Evolutionary conservation across 1,284 basidiomycete species (phyloP).

Genomic region (Meripilus lineatus): DNA sequence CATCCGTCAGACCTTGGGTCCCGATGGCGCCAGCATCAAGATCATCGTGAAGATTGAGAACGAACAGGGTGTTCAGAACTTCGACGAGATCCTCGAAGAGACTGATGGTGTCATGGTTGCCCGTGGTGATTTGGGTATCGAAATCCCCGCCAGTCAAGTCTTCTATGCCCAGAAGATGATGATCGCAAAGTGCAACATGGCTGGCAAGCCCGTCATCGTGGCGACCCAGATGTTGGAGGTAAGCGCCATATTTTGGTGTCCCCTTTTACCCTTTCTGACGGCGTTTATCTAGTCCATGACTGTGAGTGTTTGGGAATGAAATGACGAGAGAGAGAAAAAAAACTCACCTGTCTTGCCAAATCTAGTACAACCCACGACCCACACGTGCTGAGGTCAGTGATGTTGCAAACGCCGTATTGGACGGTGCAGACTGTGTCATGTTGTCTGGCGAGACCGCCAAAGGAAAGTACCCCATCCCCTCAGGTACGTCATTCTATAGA

Average conservation of each 20-base stretch:
- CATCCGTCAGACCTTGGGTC: slow-evolving; percentile 87
- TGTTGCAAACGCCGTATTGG: slow-evolving; percentile 95
- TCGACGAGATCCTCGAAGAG: slow-evolving; percentile 93
- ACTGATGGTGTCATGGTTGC: slow-evolving; percentile 98
- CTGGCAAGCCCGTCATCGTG: slow-evolving; percentile 96
- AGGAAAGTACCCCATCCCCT: slow-evolving; percentile 90
- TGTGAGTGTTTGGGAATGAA: no score
- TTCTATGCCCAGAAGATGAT: slow-evolving; percentile 99
- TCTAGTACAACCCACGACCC: slow-evolving; percentile 92
- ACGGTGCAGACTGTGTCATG: slow-evolving; percentile 98
- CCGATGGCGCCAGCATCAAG: slow-evolving; percentile 91
- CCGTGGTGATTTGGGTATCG: slow-evolving; percentile 96
- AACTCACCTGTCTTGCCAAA: no score
- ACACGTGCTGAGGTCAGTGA: slow-evolving; percentile 97
- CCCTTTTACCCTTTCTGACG: slow-evolving; percentile 13
- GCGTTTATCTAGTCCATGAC: slow-evolving; percentile 78
- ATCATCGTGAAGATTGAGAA: slow-evolving; percentile 99
- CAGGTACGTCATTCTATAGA: slow-evolving; percentile 49
- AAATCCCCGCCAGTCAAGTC: slow-evolving; percentile 96
- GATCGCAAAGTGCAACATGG: slow-evolving; percentile 97
- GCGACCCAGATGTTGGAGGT: slow-evolving; percentile 99
- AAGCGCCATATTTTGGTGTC: no score
- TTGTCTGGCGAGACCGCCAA: slow-evolving; percentile 97
- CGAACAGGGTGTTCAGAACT: slow-evolving; percentile 95
- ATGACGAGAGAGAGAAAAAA: no score